These are phyloP conservation scores for Microdochium nivale DNA, from an alignment of 2,329 filamentous ascomycete genomes.

Conservation along the genomic window DNA sequence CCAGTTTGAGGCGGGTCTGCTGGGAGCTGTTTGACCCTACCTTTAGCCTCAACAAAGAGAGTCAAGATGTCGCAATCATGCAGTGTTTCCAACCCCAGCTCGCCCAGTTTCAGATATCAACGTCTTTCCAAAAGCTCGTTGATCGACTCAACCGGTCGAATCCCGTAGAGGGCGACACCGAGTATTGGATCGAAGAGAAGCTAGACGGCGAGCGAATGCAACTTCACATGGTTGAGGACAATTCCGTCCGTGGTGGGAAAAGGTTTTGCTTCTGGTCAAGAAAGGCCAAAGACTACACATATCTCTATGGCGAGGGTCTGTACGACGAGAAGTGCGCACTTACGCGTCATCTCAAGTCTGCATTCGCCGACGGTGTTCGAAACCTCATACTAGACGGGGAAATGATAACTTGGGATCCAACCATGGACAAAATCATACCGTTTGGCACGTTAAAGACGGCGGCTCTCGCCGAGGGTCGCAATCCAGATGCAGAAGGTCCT, in stretches of 20 bases:
- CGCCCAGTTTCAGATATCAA: constrained; percentile 81
- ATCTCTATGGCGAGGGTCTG: constrained; percentile 76
- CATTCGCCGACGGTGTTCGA: constrained; percentile 68
- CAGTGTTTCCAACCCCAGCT: constrained; percentile 95
- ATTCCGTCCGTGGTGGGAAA: constrained; percentile 56
- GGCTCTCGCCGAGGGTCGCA: constrained; percentile 69
- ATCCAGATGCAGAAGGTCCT: constrained; percentile 55
- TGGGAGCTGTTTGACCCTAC: constrained; percentile 80
- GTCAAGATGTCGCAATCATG: constrained; percentile 73
- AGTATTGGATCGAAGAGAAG: constrained; percentile 98
- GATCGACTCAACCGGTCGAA: constrained; percentile 43
- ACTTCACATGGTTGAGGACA: constrained; percentile 77
- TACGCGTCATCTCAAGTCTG: constrained; percentile 68
- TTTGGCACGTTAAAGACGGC: constrained; percentile 94
- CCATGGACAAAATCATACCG: constrained; percentile 71
- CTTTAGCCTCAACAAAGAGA: constrained; percentile 64
- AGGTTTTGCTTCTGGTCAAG: constrained; percentile 87
- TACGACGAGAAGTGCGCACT: constrained; percentile 67
- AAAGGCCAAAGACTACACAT: constrained; percentile 93
- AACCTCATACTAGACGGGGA: constrained; percentile 93
- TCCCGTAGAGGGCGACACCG: constrained; percentile 57
- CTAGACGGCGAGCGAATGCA: constrained; percentile 96
- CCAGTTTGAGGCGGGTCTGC: constrained; percentile 81
- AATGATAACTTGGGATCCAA: constrained; percentile 97
- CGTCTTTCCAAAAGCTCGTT: constrained; percentile 70